These are phyloP conservation scores for Podaxis sp. DNA, from an alignment of 768 basidiomycete species.

Conservation along the genomic window DNA sequence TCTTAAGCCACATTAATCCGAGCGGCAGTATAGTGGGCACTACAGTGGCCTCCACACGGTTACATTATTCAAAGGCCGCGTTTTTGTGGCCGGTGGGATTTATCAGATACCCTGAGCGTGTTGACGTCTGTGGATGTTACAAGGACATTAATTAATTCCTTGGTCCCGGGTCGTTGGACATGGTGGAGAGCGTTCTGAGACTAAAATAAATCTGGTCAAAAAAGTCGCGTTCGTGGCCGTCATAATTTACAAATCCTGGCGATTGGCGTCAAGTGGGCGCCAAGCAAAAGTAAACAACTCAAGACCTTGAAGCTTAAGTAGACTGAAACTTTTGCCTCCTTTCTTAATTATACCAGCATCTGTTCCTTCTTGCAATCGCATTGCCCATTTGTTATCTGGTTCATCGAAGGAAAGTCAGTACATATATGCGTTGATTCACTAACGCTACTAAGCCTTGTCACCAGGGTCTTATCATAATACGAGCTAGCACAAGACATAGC, in stretches of 20 bases:
- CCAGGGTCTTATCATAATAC: neutral
- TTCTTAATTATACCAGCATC: neutral
- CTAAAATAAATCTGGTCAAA: neutral
- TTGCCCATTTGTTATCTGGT: neutral
- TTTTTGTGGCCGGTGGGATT: neutral
- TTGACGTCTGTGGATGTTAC: neutral
- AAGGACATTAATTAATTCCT: neutral
- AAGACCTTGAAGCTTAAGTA: neutral
- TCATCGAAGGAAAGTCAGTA: neutral
- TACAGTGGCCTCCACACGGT: neutral
- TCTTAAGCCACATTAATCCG: neutral
- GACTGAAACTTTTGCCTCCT: neutral
- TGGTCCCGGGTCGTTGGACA: neutral
- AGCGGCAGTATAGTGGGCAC: neutral
- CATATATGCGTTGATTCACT: neutral
- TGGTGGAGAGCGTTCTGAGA: neutral
- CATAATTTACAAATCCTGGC: neutral
- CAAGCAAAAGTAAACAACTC: conserved; percentile 9
- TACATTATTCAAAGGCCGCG: neutral
- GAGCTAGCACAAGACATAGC: neutral
- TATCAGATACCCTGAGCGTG: neutral
- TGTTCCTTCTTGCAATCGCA: neutral
- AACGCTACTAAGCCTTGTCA: neutral
- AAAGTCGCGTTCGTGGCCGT: neutral
- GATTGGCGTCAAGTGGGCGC: neutral